Evolutionary conservation across 1,284 basidiomycete species (phyloP).

Genomic region (Cutaneotrichosporon mucoides): DNA sequence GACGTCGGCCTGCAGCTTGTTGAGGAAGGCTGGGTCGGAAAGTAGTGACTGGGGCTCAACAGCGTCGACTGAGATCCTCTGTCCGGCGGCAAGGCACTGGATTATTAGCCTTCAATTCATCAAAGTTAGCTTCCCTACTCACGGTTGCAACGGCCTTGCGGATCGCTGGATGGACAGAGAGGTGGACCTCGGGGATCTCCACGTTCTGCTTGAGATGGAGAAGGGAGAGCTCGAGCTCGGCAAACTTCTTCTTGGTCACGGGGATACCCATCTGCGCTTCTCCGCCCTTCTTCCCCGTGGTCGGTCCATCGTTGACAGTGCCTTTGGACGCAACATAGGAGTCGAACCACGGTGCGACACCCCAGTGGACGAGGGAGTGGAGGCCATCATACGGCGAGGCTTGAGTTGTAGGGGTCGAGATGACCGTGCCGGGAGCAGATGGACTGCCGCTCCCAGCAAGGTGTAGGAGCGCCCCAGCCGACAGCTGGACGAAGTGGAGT

Average conservation of each 20-base stretch:
- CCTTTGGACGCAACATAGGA: constrained; percentile 69
- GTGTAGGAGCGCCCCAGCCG: constrained; percentile 27
- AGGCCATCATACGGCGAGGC: constrained; percentile 84
- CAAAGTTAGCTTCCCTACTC: not conserved
- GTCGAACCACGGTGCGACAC: constrained; percentile 97
- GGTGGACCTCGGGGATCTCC: constrained; percentile 94
- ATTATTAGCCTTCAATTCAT: too few species aligned
- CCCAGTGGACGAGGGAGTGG: constrained; percentile 94
- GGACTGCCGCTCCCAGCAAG: constrained; percentile 29
- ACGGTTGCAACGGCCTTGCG: constrained; percentile 70
- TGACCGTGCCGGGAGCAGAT: constrained; percentile 32
- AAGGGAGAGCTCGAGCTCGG: constrained; percentile 92
- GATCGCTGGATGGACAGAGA: constrained; percentile 89
- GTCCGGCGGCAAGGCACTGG: constrained; percentile 33
- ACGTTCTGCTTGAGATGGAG: constrained; percentile 97
- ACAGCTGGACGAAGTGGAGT: constrained; percentile 87
- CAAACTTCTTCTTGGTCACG: constrained; percentile 98
- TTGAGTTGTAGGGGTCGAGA: constrained; percentile 44
- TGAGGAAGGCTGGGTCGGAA: constrained; percentile 86
- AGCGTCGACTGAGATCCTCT: constrained; percentile 44
- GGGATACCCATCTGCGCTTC: constrained; percentile 87
- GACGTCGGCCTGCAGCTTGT: constrained; percentile 87
- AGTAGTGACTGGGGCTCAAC: constrained; percentile 53
- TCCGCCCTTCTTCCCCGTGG: constrained; percentile 71
- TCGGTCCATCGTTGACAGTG: constrained; percentile 52